A percentile compares a stretch with the other conserved stretches of the same genome.
These are phyloP conservation scores for Candida manassasensis DNA, from an alignment of 805 yeast genomes.

Conservation along the genomic window DNA sequence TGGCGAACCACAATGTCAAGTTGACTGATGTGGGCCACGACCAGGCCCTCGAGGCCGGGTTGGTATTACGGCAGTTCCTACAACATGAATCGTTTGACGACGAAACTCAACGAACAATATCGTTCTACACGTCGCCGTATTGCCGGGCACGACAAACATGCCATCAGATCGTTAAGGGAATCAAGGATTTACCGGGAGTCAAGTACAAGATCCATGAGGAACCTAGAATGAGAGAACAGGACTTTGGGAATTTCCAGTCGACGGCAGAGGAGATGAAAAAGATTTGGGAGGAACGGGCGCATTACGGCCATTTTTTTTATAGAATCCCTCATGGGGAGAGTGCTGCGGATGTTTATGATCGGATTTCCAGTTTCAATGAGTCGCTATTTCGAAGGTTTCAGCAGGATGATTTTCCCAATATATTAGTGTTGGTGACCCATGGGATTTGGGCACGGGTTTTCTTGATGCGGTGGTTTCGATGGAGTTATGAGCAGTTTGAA, in stretches of 20 bases:
- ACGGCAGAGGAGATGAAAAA: conserved; percentile 70
- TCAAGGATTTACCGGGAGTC: conserved; percentile 40
- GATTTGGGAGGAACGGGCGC: conserved; percentile 80
- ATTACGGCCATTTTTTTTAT: conserved; percentile 76
- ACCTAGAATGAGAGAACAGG: conserved; percentile 91
- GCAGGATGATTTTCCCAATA: conserved; percentile 65
- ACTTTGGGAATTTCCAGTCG: conserved; percentile 89
- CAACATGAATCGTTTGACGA: conserved; percentile 31
- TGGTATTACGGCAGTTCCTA: conserved; percentile 38
- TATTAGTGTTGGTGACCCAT: conserved; percentile 82
- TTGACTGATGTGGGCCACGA: conserved; percentile 66
- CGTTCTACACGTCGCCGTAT: conserved; percentile 86
- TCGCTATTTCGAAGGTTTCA: conserved; percentile 78
- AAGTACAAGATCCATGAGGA: conserved; percentile 68
- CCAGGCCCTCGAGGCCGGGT: conserved; percentile 61
- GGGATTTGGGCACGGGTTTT: conserved; percentile 94
- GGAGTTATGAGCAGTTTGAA: conserved; percentile 90
- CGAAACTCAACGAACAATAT: conserved; percentile 36
- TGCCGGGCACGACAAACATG: conserved; percentile 80
- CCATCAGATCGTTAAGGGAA: conserved; percentile 58
- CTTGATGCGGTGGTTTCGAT: conserved; percentile 89
- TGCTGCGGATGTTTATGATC: conserved; percentile 92
- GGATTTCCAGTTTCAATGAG: conserved; percentile 88
- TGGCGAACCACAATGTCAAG: conserved; percentile 77
- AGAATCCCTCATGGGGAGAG: conserved; percentile 92